Conservation (phyloP, 768 basidiomycete species). For the Saitozyma podzolica region DNA sequence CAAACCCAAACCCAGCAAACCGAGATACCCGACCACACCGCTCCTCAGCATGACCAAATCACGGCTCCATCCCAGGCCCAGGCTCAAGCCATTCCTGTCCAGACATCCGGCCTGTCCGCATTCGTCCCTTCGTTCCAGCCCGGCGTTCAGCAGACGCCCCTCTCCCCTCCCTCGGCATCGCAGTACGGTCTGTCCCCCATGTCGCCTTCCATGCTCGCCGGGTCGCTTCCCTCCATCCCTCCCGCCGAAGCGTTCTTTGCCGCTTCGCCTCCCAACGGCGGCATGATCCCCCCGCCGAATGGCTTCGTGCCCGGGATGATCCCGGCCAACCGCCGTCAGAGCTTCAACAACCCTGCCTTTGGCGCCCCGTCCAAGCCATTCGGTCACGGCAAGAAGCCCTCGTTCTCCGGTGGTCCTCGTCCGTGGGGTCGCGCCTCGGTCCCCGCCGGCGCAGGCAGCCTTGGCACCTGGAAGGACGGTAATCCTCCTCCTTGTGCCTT, state of each 20-base stretch:
- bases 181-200: slow-evolving; percentile 36
- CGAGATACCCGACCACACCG: background rate
- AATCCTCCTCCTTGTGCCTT: slow-evolving; percentile 49
- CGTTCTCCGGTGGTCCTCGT: slow-evolving; percentile 44
- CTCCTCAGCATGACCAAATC: slow-evolving; percentile 2
- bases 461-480: slow-evolving; percentile 48
- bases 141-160: slow-evolving; percentile 5
- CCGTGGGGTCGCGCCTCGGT: slow-evolving; percentile 18
- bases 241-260: slow-evolving; percentile 45
- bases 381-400: slow-evolving; percentile 48
- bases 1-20: background rate
- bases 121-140: slow-evolving; percentile 13
- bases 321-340: slow-evolving; percentile 24
- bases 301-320: slow-evolving; percentile 12
- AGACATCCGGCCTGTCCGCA: background rate
- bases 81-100: slow-evolving; percentile 8
- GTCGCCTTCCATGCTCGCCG: slow-evolving; percentile 39
- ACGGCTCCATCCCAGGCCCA: slow-evolving; percentile 3
- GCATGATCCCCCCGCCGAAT: background rate
- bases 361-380: slow-evolving; percentile 19
- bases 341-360: slow-evolving; percentile 27
- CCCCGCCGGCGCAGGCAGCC: slow-evolving; percentile 6
- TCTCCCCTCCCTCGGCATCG: slow-evolving; percentile 24
- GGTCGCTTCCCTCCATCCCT: slow-evolving; percentile 38
- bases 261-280: slow-evolving; percentile 27